Evolutionary conservation across 176 grass and related monocot species (phyloP).

Genomic region (bread wheat (Triticum aestivum)): IWGSC_CS_RefSeq_v2.1 NC_057806.1:310228009-310228508

Average conservation of each 20-base stretch:
- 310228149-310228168: constrained; percentile 3
- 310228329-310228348: background rate
- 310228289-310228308: constrained; percentile 3
- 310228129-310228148: background rate
- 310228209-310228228: background rate
- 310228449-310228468: constrained; percentile 8
- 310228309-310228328: background rate
- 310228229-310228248: background rate
- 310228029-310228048: background rate
- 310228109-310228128: background rate
- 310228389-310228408: background rate
- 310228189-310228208: background rate
- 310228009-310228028: background rate
- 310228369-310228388: background rate
- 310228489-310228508: constrained; percentile 69
- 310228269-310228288: constrained; percentile 7
- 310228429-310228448: constrained; percentile 7
- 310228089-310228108: constrained; percentile 10
- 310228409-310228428: background rate
- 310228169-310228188: background rate
- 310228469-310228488: constrained; percentile 29
- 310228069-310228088: constrained; percentile 14
- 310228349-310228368: background rate
- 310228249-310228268: constrained; percentile 19
- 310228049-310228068: background rate